Conservation (phyloP, 352 stramenopile species). For the Globisporangium paroecandrum region DNA sequence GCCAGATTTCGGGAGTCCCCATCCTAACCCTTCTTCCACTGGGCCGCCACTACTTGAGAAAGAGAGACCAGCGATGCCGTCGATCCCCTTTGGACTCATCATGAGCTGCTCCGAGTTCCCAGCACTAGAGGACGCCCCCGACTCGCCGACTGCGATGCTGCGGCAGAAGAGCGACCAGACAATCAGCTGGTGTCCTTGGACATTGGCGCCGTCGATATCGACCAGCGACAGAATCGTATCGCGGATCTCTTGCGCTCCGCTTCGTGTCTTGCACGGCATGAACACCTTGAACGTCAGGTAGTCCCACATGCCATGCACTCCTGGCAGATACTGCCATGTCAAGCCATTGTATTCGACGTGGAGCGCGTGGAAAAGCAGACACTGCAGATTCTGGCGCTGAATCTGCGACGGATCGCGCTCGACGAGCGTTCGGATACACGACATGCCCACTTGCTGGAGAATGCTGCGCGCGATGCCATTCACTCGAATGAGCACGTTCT, state of each 20-base stretch:
- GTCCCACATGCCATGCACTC: slow-evolving; percentile 71
- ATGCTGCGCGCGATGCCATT: slow-evolving; percentile 62
- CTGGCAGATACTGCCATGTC: slow-evolving; percentile 60
- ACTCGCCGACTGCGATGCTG: slow-evolving; percentile 77
- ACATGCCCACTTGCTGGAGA: slow-evolving; percentile 67
- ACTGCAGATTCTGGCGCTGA: slow-evolving; percentile 53
- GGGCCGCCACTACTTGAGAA: slow-evolving; percentile 2
- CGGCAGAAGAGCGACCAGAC: slow-evolving; percentile 76
- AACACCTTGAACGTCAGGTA: slow-evolving; percentile 42
- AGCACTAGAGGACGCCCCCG: slow-evolving; percentile 29
- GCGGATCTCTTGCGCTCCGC: slow-evolving; percentile 42
- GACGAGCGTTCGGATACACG: slow-evolving; percentile 73
- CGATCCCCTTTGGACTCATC: slow-evolving; percentile 69
- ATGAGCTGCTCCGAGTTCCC: slow-evolving; percentile 42
- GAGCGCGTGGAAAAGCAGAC: slow-evolving; percentile 73
- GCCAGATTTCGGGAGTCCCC: slow-evolving; percentile 2
- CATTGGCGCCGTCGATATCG: slow-evolving; percentile 58
- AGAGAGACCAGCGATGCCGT: slow-evolving; percentile 15
- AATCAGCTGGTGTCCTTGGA: slow-evolving; percentile 44
- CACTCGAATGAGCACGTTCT: slow-evolving; percentile 41
- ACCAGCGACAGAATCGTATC: slow-evolving; percentile 62
- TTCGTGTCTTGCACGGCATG: slow-evolving; percentile 25
- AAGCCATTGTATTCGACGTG: slow-evolving; percentile 63
- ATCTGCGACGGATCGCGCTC: slow-evolving; percentile 73
- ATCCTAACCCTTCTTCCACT: slow-evolving; percentile 6